These are phyloP conservation scores for Torulaspora pretoriensis DNA, from an alignment of 1,139 yeast genomes.

Conservation along the genomic window DNA sequence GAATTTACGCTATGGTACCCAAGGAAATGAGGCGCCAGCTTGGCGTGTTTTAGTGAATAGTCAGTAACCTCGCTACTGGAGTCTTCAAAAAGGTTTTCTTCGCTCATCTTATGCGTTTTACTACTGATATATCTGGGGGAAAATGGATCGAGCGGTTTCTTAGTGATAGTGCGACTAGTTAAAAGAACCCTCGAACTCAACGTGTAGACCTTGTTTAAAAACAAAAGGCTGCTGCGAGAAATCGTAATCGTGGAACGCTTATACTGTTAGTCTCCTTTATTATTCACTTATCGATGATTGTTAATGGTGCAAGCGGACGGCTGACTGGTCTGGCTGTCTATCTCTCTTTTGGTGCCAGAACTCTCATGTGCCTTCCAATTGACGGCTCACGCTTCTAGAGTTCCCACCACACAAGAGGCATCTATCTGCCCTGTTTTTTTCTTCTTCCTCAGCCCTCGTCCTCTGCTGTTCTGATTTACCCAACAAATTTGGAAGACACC, in stretches of 20 bases:
- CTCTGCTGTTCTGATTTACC: too few relatives aligned
- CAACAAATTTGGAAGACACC: background rate
- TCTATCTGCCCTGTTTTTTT: too few relatives aligned
- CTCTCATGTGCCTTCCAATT: too few relatives aligned
- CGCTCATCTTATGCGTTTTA: slow-evolving; percentile 34
- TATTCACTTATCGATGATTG: background rate
- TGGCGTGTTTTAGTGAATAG: slow-evolving; percentile 36
- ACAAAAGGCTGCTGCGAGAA: slow-evolving; percentile 14
- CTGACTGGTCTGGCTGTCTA: too few relatives aligned
- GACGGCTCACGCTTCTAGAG: too few relatives aligned
- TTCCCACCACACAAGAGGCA: too few relatives aligned
- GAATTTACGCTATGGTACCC: slow-evolving; percentile 62
- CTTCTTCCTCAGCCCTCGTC: too few relatives aligned
- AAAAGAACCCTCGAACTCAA: slow-evolving; percentile 11
- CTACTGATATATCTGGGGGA: background rate
- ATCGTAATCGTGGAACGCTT: slow-evolving; percentile 13
- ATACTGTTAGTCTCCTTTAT: slow-evolving; percentile 9
- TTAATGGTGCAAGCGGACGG: background rate
- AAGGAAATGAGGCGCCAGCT: slow-evolving; percentile 65
- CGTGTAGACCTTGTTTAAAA: slow-evolving; percentile 13
- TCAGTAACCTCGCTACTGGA: slow-evolving; percentile 35
- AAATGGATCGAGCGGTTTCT: slow-evolving; percentile 1
- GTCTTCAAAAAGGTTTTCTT: slow-evolving; percentile 39
- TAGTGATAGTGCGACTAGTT: slow-evolving; percentile 8
- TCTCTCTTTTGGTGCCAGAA: too few relatives aligned